Base-by-base conservation (phyloP, 306 rosid species). In the Lotus japonicus region DNA sequence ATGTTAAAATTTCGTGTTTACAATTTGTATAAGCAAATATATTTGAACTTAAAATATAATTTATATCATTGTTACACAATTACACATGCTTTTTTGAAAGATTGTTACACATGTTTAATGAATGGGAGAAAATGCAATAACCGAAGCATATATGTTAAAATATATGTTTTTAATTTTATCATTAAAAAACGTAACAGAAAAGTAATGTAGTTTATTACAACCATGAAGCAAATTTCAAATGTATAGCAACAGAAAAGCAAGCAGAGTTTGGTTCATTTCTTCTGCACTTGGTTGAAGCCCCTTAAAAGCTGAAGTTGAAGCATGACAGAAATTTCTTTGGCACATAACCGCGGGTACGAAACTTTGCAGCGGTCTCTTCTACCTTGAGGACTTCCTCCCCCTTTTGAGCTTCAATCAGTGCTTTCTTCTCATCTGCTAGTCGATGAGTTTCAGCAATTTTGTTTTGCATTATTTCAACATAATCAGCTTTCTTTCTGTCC, bases 391-490 rank as follows among this genome's bases (percentile, higher is more conserved):
- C 51, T 21, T 84, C 88, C 75, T 82, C 91, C 4, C 82, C 85
- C 7, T 73, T 79, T 36, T 83, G 63, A 0, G 97, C 98, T 81
- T 84, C 96, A 61, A 82, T 75, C 4, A 7, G 0, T 39, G 97
- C 96, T 77, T 73, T 94, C 83, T 72, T 84, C 66, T 86, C 97
- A 64, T 90, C 90, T 66, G 97, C 94, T 3, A 21, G 17, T 59
- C 71, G 77, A 77, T 86, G 94, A 62, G 88, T 85, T 56, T 80
- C 68, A 9, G 90, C 97, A 13, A 88, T 57, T 70, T 86, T 86
- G 75, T 92, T 92, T 56, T 83, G 88, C 91, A 78, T 63, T 71
- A 75, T 73, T 68, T 92, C 98, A 33, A 74, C 72, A 70, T 81
- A 80, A 33, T 82, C 81, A 4, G 87, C 89, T 77, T 83, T 92